Conservation (phyloP, 129 eudicot species). For the Daucus carota region DNA sequence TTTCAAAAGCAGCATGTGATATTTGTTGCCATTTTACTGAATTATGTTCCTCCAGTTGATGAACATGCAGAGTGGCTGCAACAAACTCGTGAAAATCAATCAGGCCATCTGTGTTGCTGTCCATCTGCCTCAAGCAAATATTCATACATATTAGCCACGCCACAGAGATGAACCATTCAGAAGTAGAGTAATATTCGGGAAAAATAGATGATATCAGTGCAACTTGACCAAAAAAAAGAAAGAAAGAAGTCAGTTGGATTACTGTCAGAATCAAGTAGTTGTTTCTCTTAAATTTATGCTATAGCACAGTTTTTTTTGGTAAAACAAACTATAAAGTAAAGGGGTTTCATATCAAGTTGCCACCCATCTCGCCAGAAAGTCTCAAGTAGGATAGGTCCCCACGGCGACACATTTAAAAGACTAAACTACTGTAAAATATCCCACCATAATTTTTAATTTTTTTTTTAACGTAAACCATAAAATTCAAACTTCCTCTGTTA, state of each 20-base stretch:
- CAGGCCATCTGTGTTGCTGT: conserved; percentile 92
- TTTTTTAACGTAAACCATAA: too few relatives aligned
- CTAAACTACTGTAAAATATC: too few relatives aligned
- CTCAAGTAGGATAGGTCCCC: too few relatives aligned
- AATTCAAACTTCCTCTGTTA: too few relatives aligned
- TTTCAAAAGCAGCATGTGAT: conserved; percentile 93
- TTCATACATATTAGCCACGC: not conserved
- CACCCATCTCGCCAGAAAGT: too few relatives aligned
- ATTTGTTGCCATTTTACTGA: conserved; percentile 73
- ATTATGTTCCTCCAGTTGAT: conserved; percentile 89
- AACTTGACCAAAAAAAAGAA: not conserved
- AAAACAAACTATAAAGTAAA: not conserved
- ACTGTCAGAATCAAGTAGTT: not conserved
- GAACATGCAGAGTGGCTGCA: conserved; percentile 97
- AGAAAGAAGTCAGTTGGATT: not conserved
- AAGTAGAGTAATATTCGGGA: not conserved
- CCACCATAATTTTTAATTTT: too few relatives aligned
- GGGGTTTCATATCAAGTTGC: too few relatives aligned
- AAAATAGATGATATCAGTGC: not conserved
- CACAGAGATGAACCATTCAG: not conserved
- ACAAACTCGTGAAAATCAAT: conserved; percentile 96
- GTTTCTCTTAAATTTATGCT: not conserved
- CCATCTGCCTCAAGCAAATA: conserved; percentile 52
- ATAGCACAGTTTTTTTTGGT: not conserved
- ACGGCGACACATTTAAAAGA: too few relatives aligned